Percentiles rank a stretch among this genome's conserved stretches.
Conservation (phyloP, 371 early-diverging fungal genomes). For the Mortierella sp. region DNA sequence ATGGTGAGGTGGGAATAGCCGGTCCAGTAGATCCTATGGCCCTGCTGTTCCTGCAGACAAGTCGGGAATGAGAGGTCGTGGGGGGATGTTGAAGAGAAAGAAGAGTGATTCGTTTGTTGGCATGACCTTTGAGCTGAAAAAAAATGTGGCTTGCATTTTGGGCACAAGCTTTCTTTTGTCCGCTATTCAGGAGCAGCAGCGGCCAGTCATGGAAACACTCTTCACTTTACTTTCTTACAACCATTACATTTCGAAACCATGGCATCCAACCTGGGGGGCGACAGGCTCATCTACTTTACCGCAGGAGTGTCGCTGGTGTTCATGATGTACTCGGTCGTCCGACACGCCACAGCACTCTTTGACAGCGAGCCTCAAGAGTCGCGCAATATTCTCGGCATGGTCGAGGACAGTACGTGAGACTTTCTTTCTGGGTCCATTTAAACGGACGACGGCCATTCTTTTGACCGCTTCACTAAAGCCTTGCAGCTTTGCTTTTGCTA, state of each 20-base stretch:
- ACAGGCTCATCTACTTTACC: constrained; percentile 60
- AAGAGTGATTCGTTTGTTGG: not conserved
- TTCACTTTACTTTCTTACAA: not conserved
- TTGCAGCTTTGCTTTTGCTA: not conserved
- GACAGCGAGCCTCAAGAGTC: constrained; percentile 45
- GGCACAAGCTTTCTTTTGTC: not conserved
- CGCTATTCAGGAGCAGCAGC: not conserved
- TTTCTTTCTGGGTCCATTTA: not conserved
- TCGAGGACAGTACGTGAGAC: constrained; percentile 66
- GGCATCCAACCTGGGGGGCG: constrained; percentile 42
- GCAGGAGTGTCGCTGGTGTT: constrained; percentile 66
- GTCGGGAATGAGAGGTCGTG: not conserved
- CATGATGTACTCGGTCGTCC: constrained; percentile 72
- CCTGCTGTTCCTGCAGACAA: not conserved
- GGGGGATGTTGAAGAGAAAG: not conserved
- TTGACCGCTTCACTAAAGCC: not conserved
- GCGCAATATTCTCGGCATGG: constrained; percentile 56
- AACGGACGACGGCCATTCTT: not conserved
- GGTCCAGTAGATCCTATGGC: not conserved
- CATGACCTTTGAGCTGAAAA: not conserved
- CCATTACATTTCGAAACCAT: constrained; percentile 12
- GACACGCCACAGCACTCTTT: constrained; percentile 66
- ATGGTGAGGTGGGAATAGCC: not conserved
- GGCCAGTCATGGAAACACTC: not conserved
- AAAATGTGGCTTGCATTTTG: not conserved